Percentiles rank a stretch among this genome's conserved stretches.
phyloP scores from a whole-genome alignment of 1,139 yeast genomes.

The Tardiomyces digboiensis region DNA sequence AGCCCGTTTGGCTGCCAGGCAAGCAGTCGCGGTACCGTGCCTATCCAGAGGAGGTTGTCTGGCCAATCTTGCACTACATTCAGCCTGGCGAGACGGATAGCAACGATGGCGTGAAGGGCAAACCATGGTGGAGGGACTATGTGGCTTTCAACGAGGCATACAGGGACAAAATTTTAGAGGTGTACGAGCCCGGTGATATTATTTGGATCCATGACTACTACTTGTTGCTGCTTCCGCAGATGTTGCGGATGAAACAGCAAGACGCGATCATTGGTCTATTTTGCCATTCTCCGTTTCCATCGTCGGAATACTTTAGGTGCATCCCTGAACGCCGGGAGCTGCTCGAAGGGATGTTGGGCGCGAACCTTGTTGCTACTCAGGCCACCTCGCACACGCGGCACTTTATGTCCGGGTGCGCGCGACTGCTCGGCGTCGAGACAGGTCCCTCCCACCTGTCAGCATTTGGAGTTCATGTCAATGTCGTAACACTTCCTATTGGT shows the following conservation, averaged over 20 bases:
- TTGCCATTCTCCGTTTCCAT: slow-evolving; percentile 83
- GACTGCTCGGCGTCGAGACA: slow-evolving; percentile 66
- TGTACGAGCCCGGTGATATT: slow-evolving; percentile 84
- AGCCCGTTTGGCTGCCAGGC: slow-evolving; percentile 82
- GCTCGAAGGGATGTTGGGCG: slow-evolving; percentile 85
- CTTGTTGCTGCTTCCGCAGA: slow-evolving; percentile 72
- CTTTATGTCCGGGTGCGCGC: slow-evolving; percentile 79
- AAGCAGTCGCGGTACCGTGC: slow-evolving; percentile 62
- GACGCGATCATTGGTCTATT: slow-evolving; percentile 76
- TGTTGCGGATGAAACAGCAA: slow-evolving; percentile 73
- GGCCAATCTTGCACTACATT: slow-evolving; percentile 95
- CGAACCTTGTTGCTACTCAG: slow-evolving; percentile 81
- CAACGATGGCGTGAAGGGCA: slow-evolving; percentile 62
- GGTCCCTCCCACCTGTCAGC: slow-evolving; percentile 53
- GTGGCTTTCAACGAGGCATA: slow-evolving; percentile 86
- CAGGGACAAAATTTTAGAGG: slow-evolving; percentile 60
- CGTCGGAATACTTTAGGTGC: slow-evolving; percentile 90
- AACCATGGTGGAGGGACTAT: slow-evolving; percentile 85
- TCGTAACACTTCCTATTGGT: slow-evolving; percentile 34
- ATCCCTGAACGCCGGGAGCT: slow-evolving; percentile 73
- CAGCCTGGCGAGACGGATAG: slow-evolving; percentile 45
- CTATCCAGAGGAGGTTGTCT: slow-evolving; percentile 82
- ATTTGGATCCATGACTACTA: slow-evolving; percentile 96
- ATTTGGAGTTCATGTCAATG: slow-evolving; percentile 51
- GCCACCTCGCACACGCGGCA: slow-evolving; percentile 82